Conservation (phyloP, 1,139 yeast genomes). For the Suhomyces yuchorum region DNA sequence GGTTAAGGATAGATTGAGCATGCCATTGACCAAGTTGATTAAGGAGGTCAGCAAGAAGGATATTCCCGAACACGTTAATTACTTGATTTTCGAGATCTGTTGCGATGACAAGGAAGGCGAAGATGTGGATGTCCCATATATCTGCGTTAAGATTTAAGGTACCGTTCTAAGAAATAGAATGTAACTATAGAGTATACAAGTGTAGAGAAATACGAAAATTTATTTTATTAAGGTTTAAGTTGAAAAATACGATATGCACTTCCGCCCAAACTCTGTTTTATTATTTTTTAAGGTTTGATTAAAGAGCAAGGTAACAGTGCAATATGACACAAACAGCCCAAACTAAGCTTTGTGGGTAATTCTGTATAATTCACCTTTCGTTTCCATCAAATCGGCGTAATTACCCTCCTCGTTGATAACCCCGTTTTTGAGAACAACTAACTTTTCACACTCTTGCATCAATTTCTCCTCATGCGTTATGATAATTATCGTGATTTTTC, state of each 20-base stretch:
- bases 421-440: conserved; percentile 50
- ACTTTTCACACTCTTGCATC: conserved; percentile 51
- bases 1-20: conserved; percentile 68
- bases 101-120: conserved; percentile 92
- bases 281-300: background rate
- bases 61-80: conserved; percentile 70
- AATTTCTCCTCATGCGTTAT: conserved; percentile 63
- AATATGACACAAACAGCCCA: background rate
- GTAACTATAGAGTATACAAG: background rate
- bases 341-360: conserved; percentile 7
- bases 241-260: conserved; percentile 1
- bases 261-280: too few relatives aligned
- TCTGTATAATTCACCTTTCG: conserved; percentile 22
- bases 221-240: background rate
- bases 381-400: conserved; percentile 17
- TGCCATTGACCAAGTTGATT: conserved; percentile 73
- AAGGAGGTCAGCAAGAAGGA: conserved; percentile 84
- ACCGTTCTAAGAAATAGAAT: background rate
- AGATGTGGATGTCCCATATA: conserved; percentile 92
- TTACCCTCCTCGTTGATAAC: conserved; percentile 31
- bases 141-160: conserved; percentile 52
- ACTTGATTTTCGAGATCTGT: conserved; percentile 84
- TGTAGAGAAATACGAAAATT: background rate
- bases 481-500: conserved; percentile 46
- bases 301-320: background rate